These are phyloP conservation scores for Talaromyces thailandensis DNA, from an alignment of 495 filamentous ascomycete genomes.

Conservation along the genomic window DNA sequence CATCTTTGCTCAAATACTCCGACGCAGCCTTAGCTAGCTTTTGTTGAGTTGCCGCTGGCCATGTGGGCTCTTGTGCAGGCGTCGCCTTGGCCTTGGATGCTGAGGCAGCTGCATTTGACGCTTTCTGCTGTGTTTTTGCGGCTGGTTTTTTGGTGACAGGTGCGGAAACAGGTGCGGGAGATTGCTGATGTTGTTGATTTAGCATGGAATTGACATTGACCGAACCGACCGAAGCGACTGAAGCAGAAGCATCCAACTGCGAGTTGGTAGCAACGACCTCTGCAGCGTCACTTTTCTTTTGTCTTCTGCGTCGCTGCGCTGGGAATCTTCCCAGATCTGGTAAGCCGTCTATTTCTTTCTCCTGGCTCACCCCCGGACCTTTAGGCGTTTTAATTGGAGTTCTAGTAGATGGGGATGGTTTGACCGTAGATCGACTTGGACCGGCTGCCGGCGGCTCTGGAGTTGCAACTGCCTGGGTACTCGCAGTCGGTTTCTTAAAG, in stretches of 20 bases:
- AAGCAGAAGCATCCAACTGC: background rate
- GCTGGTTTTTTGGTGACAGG: conserved; percentile 1
- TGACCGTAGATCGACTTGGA: background rate
- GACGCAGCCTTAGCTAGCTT: conserved; percentile 22
- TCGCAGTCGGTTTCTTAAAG: conserved; percentile 17
- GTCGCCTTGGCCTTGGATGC: conserved; percentile 4
- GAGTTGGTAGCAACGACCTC: background rate
- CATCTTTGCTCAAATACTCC: conserved; percentile 13
- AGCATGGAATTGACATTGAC: conserved; percentile 3
- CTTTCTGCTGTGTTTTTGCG: background rate
- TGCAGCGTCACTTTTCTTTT: background rate
- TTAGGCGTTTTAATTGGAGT: background rate
- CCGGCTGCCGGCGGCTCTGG: background rate
- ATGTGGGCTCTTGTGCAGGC: conserved; percentile 11
- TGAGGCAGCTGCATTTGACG: background rate
- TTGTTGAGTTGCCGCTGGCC: conserved; percentile 24
- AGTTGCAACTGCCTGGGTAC: background rate
- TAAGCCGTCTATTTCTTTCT: conserved; percentile 2
- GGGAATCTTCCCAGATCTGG: conserved; percentile 17
- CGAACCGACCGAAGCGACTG: background rate
- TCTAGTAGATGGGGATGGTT: background rate
- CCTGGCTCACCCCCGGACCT: background rate
- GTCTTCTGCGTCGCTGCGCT: conserved; percentile 10
- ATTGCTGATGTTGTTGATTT: conserved; percentile 2
- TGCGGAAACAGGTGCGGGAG: background rate